Evolutionary conservation across 2,329 filamentous ascomycete genomes (phyloP), one percentile per base, ranked within the genome.

Genomic region (Annulohypoxylon truncatum): DNA sequence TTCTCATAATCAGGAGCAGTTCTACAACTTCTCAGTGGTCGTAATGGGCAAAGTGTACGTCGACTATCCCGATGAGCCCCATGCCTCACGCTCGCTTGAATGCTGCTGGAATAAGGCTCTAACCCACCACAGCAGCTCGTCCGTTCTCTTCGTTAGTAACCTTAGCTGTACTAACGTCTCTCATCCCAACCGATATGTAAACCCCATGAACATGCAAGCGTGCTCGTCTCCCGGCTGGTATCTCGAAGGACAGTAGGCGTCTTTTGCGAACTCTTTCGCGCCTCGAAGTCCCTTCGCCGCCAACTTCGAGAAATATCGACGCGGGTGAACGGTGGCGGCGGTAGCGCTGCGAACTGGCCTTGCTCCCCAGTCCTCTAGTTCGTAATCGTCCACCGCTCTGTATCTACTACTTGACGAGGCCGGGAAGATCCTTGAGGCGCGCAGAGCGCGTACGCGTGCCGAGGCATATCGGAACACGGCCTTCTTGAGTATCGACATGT

Each of bases 181-280:
- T 64, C 42, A 64, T 18, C 50, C 61, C 2, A 59, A 28, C 15
- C 50, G 61, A 38, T 59, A 60, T n/a, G 55, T 28, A 40, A 55
- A 54, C 7, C 48, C 50, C 55, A 64, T 64, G 10, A 28, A 20
- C 2, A 50, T 33, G 35, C 54, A 64, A 4, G 59, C 18, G n/a
- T 20, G 24, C 13, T 51, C 48, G 20, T 60, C 29, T 24, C 50
- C 50, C 3, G 7, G 18, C 20, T 55, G 15, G 35, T 60, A 55
- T 20, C 13, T 57, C 22, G 26, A 18, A 9, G 51, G 50, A 15
- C 26, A 48, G 31, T 61, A 57, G 13, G 38, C 29, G 1, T 47
- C 33, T 28, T 56, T 15, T 13, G 33, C 20, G 2, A 40, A 20
- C 44, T 24, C 9, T 13, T n/a, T 52, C 2, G 42, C 2, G 9